These are phyloP conservation scores for Ogataea hybrid DNA, from an alignment of 1,139 yeast genomes.

Conservation along the genomic window DNA sequence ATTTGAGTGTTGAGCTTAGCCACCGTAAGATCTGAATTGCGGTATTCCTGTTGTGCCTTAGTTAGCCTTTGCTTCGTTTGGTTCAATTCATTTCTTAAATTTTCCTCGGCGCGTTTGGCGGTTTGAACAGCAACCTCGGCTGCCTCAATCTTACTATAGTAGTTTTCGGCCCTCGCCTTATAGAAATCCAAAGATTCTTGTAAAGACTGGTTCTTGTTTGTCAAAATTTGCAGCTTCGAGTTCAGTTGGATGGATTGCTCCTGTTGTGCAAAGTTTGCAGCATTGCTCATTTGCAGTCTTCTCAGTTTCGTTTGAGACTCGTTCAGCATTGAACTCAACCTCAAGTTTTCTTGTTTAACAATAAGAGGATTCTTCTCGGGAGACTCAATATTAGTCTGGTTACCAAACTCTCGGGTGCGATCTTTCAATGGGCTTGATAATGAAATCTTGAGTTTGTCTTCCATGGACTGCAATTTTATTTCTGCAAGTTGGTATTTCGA, in stretches of 20 bases:
- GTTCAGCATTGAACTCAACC: slow-evolving; percentile 32
- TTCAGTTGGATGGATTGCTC: slow-evolving; percentile 40
- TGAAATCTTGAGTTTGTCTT: slow-evolving; percentile 20
- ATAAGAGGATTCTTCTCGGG: slow-evolving; percentile 21
- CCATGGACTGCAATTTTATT: slow-evolving; percentile 25
- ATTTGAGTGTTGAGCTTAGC: slow-evolving; percentile 56
- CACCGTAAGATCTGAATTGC: slow-evolving; percentile 55
- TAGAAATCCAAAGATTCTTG: slow-evolving; percentile 57
- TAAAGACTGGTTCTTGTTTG: slow-evolving; percentile 51
- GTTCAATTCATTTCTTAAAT: slow-evolving; percentile 52
- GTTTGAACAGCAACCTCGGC: slow-evolving; percentile 74
- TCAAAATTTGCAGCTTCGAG: slow-evolving; percentile 53
- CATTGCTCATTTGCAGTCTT: slow-evolving; percentile 28
- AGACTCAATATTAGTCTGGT: slow-evolving; percentile 12
- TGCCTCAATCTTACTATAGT: slow-evolving; percentile 68
- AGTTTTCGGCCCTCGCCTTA: slow-evolving; percentile 72
- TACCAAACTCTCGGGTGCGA: slow-evolving; percentile 14
- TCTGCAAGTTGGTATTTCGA: slow-evolving; percentile 28
- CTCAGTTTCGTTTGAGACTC: slow-evolving; percentile 32
- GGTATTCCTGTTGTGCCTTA: slow-evolving; percentile 57
- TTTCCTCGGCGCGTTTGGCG: slow-evolving; percentile 59
- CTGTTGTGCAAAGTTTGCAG: slow-evolving; percentile 30
- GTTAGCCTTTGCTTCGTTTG: slow-evolving; percentile 54
- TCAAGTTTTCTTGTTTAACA: slow-evolving; percentile 35
- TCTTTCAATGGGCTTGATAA: slow-evolving; percentile 18